phyloP scores from a whole-genome alignment of 768 basidiomycete genomes.

The Boletus bicolor region DNA sequence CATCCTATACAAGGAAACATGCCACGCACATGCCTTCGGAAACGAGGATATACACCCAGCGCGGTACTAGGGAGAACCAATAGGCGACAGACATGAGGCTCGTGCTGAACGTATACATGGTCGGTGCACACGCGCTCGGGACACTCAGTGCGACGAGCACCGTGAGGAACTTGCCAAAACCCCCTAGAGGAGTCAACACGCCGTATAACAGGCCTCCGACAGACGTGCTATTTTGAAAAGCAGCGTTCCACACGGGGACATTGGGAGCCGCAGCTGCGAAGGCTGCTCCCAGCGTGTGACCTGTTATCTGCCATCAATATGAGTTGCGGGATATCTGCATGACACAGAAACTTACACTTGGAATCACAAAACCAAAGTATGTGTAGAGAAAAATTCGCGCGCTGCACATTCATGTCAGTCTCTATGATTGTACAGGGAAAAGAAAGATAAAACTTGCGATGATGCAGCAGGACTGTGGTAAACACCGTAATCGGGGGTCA shows the following conservation, averaged over 20 bases:
- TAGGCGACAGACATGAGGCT: constrained; percentile 40
- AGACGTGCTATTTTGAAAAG: constrained; percentile 40
- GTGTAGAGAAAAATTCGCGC: constrained; percentile 42
- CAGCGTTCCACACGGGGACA: constrained; percentile 39
- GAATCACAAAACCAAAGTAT: constrained; percentile 43
- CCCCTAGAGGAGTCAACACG: constrained; percentile 37
- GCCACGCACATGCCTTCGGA: constrained; percentile 42
- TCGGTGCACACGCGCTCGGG: constrained; percentile 54
- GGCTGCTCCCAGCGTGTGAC: constrained; percentile 44
- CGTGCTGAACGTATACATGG: constrained; percentile 55
- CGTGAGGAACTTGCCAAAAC: constrained; percentile 46
- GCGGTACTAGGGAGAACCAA: constrained; percentile 37
- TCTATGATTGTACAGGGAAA: not conserved
- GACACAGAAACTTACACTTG: constrained; percentile 34
- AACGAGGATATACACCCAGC: constrained; percentile 46
- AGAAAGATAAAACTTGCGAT: constrained; percentile 40
- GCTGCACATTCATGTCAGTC: constrained; percentile 20
- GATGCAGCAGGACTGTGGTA: constrained; percentile 54
- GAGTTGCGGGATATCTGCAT: not conserved
- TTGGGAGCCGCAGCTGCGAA: constrained; percentile 41
- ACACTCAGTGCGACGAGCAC: constrained; percentile 52
- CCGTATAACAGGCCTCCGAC: constrained; percentile 44
- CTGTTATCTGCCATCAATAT: constrained; percentile 30
- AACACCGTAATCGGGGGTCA: constrained; percentile 48
- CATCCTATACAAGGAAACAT: not conserved